Evolutionary conservation across 495 filamentous ascomycete species (phyloP).

Genomic region (Delitschia confertaspora): DNA sequence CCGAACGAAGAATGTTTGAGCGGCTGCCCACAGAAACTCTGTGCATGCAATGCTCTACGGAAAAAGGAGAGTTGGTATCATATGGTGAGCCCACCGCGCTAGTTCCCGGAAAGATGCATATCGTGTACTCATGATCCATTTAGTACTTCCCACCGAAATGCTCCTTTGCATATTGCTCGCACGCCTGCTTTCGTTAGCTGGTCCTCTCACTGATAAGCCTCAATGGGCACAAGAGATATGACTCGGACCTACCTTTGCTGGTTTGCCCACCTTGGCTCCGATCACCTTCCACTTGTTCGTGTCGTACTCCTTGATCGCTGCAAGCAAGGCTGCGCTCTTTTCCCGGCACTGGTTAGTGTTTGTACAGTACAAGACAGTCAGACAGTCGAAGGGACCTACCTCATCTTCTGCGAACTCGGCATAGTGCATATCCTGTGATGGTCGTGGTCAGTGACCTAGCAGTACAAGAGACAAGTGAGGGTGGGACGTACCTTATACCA

Average conservation of each 20-base stretch:
- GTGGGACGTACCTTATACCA: constrained; percentile 81
- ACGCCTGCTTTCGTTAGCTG: constrained; percentile 55
- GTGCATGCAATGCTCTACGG: constrained; percentile 30
- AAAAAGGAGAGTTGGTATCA: constrained; percentile 32
- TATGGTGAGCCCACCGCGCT: constrained; percentile 24
- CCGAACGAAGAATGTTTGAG: constrained; percentile 20
- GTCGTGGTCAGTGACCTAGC: constrained; percentile 18
- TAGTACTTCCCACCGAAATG: constrained; percentile 60
- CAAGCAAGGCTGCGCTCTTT: constrained; percentile 74
- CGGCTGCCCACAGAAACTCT: constrained; percentile 28
- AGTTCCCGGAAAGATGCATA: constrained; percentile 31
- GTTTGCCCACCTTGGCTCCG: constrained; percentile 92
- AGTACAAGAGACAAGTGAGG: constrained; percentile 14
- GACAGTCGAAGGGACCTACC: constrained; percentile 45
- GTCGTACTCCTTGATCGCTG: constrained; percentile 97
- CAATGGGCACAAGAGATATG: constrained; percentile 9
- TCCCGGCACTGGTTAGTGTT: constrained; percentile 33
- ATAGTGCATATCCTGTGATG: constrained; percentile 86
- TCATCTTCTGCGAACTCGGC: constrained; percentile 98
- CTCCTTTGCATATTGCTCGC: constrained; percentile 97
- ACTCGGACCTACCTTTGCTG: constrained; percentile 65
- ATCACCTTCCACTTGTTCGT: constrained; percentile 97
- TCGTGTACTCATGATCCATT: constrained; percentile 24
- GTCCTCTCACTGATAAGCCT: background rate
- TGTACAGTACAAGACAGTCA: constrained; percentile 10